phyloP scores from a whole-genome alignment of 257 asterid genomes.

The Vinca minor region DNA sequence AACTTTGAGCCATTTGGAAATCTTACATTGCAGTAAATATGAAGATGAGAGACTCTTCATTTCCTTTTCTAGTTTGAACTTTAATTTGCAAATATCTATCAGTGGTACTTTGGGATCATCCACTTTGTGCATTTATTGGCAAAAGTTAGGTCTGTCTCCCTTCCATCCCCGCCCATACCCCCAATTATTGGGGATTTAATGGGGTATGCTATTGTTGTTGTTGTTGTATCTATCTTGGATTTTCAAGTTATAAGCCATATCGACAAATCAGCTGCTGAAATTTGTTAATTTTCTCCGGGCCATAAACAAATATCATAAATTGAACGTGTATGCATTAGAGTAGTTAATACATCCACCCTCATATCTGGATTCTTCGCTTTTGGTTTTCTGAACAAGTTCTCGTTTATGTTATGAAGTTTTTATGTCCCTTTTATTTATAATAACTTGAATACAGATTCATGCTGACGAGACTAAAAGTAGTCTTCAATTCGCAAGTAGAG shows the following conservation, averaged over 20 bases:
- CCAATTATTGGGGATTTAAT: no score
- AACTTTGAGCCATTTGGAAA: background rate
- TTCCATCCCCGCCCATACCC: no score
- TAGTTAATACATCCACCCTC: background rate
- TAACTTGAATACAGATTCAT: conserved; percentile 53
- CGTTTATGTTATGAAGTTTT: background rate
- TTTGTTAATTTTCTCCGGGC: background rate
- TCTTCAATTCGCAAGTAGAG: conserved; percentile 98
- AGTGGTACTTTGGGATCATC: no score
- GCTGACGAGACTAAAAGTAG: conserved; percentile 99
- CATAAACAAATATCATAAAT: background rate
- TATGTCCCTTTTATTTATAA: background rate
- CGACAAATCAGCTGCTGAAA: background rate
- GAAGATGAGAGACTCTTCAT: background rate
- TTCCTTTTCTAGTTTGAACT: background rate
- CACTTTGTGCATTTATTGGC: no score
- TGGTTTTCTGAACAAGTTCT: background rate
- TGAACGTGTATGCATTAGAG: background rate
- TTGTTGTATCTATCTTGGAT: background rate
- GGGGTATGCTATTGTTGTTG: no score
- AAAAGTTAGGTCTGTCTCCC: no score
- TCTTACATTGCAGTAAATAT: background rate
- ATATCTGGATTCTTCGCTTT: background rate
- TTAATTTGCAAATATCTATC: no score
- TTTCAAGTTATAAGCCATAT: background rate